Conservation (phyloP, 148 eudicot genomes). For the Rhododendron henanense region DNA sequence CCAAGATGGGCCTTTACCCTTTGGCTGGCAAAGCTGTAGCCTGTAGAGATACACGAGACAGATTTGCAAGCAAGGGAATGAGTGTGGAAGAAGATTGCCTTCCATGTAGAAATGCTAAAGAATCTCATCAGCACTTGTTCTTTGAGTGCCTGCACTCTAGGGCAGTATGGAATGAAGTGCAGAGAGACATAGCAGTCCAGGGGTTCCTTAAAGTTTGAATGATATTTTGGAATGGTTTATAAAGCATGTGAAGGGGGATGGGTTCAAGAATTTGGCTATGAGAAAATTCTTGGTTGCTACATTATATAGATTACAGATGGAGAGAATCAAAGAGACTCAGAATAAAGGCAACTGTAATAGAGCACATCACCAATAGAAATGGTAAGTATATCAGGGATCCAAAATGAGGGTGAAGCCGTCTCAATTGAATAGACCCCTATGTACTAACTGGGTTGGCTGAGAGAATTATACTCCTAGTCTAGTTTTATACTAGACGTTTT, state of each 20-base stretch:
- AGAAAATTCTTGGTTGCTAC: background rate
- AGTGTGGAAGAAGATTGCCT: background rate
- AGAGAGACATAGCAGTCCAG: background rate
- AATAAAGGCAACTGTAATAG: background rate
- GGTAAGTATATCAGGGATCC: background rate
- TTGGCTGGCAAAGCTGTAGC: background rate
- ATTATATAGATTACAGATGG: background rate
- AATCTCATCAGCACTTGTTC: background rate
- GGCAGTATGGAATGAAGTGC: background rate
- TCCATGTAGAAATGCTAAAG: background rate
- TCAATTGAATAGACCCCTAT: background rate
- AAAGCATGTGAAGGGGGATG: background rate
- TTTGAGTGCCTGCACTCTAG: background rate
- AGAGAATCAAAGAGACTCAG: background rate
- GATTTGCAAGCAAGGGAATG: background rate
- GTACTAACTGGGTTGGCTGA: background rate
- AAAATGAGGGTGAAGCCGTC: background rate
- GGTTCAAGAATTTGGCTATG: background rate
- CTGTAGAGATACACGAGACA: background rate
- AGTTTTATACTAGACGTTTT: background rate
- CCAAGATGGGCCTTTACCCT: background rate
- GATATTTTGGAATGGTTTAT: background rate
- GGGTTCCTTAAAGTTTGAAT: background rate
- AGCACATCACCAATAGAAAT: background rate
- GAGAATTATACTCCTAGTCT: background rate